A percentile compares a stretch with the other conserved stretches of the same genome.
phyloP scores from a whole-genome alignment of 352 stramenopile genomes.

The Phytophthora aleatoria region DNA sequence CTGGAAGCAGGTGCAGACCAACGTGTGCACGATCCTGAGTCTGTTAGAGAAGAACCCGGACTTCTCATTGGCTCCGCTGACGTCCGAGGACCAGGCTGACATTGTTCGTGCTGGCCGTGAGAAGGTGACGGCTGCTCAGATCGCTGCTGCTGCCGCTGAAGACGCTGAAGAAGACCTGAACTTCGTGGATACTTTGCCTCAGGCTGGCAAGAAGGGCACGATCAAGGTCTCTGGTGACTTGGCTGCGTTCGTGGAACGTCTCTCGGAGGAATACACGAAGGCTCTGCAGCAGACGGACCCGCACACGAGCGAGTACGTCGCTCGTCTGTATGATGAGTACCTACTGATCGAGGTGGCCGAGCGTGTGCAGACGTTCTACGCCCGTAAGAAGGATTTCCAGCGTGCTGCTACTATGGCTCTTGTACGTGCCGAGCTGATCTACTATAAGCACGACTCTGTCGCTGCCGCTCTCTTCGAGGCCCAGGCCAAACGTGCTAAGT shows the following conservation, averaged over 20 bases:
- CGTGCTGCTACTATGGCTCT: conserved; percentile 91
- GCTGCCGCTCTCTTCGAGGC: conserved; percentile 74
- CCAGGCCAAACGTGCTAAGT: conserved; percentile 83
- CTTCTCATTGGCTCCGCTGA: conserved; percentile 72
- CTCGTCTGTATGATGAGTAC: conserved; percentile 93
- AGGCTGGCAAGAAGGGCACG: conserved; percentile 73
- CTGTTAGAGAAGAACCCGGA: conserved; percentile 86
- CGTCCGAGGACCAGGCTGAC: conserved; percentile 87
- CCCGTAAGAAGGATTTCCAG: conserved; percentile 67
- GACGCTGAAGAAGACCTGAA: conserved; percentile 91
- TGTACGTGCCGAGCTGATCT: conserved; percentile 94
- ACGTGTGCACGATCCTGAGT: conserved; percentile 70
- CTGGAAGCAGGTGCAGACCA: conserved; percentile 75
- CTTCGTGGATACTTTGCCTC: conserved; percentile 75
- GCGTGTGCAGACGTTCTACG: conserved; percentile 92
- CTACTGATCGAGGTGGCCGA: conserved; percentile 89
- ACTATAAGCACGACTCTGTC: conserved; percentile 97
- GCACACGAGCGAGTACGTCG: conserved; percentile 96
- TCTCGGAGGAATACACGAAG: conserved; percentile 99
- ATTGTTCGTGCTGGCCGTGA: conserved; percentile 75
- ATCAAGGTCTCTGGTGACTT: conserved; percentile 91
- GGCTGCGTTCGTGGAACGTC: conserved; percentile 88
- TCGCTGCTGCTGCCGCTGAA: conserved; percentile 36
- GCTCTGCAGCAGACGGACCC: conserved; percentile 96
- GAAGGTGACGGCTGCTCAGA: conserved; percentile 72